phyloP scores from a whole-genome alignment of 164 flowering plant genomes.

The Kingdonia uniflora region DNA sequence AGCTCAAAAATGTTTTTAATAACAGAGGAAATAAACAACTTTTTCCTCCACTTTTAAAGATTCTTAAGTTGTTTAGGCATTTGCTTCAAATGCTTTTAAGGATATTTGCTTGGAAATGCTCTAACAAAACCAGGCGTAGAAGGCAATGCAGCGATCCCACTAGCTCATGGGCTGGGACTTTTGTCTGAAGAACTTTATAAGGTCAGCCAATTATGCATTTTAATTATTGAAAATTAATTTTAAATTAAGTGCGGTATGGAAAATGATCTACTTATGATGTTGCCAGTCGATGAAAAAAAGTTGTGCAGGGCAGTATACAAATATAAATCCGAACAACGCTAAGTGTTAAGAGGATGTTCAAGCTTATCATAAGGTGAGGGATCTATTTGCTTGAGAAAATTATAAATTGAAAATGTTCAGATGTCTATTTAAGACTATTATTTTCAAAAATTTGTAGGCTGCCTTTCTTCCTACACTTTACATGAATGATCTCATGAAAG shows the following conservation, averaged over 20 bases:
- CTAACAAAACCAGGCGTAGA: background rate
- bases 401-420: too few species aligned
- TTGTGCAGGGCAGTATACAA: background rate
- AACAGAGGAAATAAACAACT: too few species aligned
- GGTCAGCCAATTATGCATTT: background rate
- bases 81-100: background rate
- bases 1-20: background rate
- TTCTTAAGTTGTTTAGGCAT: too few species aligned
- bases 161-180: constrained; percentile 1
- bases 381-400: too few species aligned
- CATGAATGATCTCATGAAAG: too few species aligned
- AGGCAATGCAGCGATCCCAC: background rate
- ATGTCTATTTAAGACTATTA: too few species aligned
- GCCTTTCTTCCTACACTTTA: too few species aligned
- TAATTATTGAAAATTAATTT: background rate
- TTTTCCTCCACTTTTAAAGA: too few species aligned
- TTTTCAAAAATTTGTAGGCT: too few species aligned
- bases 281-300: background rate
- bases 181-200: constrained; percentile 3
- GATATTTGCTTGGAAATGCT: constrained; percentile 2
- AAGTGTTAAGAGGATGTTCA: background rate
- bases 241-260: background rate
- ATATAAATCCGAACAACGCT: constrained; percentile 1
- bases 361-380: background rate
- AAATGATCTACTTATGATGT: background rate